phyloP scores from a whole-genome alignment of 2,329 filamentous ascomycete species.

The Penicillium sclerotigenum region DNA sequence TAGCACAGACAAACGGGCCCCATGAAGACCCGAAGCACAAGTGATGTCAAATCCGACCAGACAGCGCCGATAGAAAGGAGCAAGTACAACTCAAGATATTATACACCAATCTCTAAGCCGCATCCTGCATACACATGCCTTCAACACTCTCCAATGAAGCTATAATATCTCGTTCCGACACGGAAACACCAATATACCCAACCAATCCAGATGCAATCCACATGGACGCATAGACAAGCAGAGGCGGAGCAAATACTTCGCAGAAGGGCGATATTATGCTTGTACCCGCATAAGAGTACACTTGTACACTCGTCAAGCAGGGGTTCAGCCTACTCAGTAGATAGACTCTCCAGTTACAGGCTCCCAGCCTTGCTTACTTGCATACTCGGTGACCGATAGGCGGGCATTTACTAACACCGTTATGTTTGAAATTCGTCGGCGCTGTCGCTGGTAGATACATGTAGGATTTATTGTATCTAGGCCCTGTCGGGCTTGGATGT shows the following conservation, averaged over 20 bases:
- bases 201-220: neutral
- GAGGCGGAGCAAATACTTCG: neutral
- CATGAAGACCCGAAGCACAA: neutral
- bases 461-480: neutral
- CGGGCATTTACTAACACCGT: neutral
- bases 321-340: neutral
- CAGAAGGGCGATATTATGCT: neutral
- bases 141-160: neutral
- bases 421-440: neutral
- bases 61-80: neutral
- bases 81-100: neutral
- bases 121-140: neutral
- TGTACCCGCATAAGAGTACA: neutral
- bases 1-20: conserved; percentile 7
- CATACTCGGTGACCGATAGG: neutral
- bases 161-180: neutral
- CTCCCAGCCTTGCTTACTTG: conserved; percentile 4
- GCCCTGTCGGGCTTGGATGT: neutral
- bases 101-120: neutral
- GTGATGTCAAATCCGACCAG: conserved; percentile 1
- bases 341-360: neutral
- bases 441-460: neutral
- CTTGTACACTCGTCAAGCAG: neutral
- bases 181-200: neutral
- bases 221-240: neutral